Evolutionary conservation across 2,329 filamentous ascomycete genomes (phyloP).

Genomic region (Penicillium decumbens): DNA sequence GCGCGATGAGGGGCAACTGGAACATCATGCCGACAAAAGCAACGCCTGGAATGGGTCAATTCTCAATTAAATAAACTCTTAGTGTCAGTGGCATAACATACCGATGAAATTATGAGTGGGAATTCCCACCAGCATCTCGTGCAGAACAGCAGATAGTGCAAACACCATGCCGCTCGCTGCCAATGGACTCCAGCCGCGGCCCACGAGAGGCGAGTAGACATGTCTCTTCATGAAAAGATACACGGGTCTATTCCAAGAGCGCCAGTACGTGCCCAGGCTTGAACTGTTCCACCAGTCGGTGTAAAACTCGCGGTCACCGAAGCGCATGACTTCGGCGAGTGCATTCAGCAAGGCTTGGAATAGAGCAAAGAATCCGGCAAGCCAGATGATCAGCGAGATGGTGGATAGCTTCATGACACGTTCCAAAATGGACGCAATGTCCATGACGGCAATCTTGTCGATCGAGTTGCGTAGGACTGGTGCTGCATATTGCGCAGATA

Average conservation of each 20-base stretch:
- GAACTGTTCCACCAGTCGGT: slow-evolving; percentile 97
- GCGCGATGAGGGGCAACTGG: slow-evolving; percentile 78
- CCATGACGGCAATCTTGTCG: slow-evolving; percentile 75
- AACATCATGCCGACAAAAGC: slow-evolving; percentile 92
- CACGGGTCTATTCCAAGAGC: slow-evolving; percentile 95
- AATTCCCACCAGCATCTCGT: slow-evolving; percentile 87
- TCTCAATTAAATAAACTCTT: not conserved
- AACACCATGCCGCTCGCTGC: slow-evolving; percentile 79
- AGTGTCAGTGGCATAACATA: slow-evolving; percentile 39
- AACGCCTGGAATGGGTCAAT: slow-evolving; percentile 56
- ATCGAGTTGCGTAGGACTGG: slow-evolving; percentile 86
- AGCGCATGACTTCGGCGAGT: slow-evolving; percentile 80
- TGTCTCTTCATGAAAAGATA: slow-evolving; percentile 96
- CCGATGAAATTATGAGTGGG: slow-evolving; percentile 92
- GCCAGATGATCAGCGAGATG: slow-evolving; percentile 93
- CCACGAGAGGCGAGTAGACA: slow-evolving; percentile 81
- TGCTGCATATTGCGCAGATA: slow-evolving; percentile 87
- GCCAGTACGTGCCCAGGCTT: slow-evolving; percentile 84
- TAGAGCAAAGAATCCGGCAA: slow-evolving; percentile 92
- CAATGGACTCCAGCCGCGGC: slow-evolving; percentile 69
- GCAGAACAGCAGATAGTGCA: slow-evolving; percentile 77
- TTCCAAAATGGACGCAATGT: slow-evolving; percentile 77
- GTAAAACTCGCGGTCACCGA: slow-evolving; percentile 93
- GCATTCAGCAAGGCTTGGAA: slow-evolving; percentile 93
- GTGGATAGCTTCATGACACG: slow-evolving; percentile 91